These are phyloP conservation scores for Coniochaeta sp. DNA, from an alignment of 2,329 filamentous ascomycete genomes.

Conservation along the genomic window DNA sequence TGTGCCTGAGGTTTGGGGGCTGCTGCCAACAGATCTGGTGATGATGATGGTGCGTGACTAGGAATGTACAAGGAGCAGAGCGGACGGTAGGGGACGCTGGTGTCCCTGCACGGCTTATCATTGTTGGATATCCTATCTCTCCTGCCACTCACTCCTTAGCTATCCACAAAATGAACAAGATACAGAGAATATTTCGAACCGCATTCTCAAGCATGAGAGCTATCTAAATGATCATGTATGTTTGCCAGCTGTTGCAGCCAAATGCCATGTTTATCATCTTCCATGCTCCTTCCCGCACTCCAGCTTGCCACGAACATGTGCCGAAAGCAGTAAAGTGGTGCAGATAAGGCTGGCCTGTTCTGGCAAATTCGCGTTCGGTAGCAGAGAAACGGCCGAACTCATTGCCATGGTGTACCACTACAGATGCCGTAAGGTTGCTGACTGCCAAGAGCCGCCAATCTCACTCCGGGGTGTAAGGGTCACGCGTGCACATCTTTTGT, in stretches of 20 bases:
- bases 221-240: not conserved
- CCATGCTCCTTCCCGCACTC: not conserved
- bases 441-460: not conserved
- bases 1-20: slow-evolving; percentile 6
- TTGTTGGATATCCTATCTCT: not conserved
- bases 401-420: too few species aligned
- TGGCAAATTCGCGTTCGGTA: not conserved
- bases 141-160: not conserved
- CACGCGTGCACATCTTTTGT: not conserved
- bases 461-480: not conserved
- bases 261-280: not conserved
- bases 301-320: not conserved
- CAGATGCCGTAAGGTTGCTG: not conserved
- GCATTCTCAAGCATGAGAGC: not conserved
- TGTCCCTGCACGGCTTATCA: not conserved
- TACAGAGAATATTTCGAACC: not conserved
- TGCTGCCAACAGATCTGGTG: not conserved
- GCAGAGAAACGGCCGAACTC: not conserved
- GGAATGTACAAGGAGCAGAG: not conserved
- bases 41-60: too few species aligned
- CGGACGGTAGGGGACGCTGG: not conserved
- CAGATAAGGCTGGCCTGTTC: not conserved
- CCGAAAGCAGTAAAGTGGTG: not conserved
- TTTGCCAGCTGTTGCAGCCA: not conserved
- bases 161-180: not conserved